Evolutionary conservation across 345 rosid genomes (phyloP).

Genomic region (Eucalyptus melliodora): DNA sequence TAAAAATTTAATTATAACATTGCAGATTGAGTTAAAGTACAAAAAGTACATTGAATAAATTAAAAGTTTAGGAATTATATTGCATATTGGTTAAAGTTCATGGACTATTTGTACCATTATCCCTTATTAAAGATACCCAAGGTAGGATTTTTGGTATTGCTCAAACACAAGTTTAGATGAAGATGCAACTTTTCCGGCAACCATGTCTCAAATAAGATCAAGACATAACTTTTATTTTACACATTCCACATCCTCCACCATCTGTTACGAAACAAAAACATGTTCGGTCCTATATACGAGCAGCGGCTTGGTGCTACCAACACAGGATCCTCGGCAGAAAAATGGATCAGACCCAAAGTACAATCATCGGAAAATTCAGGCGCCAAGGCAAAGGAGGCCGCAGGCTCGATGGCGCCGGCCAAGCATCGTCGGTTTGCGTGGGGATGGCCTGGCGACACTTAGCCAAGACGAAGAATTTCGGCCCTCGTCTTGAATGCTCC

Average conservation of each 20-base stretch:
- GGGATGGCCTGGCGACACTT: background rate
- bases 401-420: background rate
- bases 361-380: background rate
- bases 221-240: background rate
- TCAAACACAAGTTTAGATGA: background rate
- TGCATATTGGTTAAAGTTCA: rapidly evolving
- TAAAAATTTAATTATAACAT: too few species aligned
- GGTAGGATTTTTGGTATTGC: background rate
- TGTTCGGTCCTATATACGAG: background rate
- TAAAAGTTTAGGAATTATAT: rapidly evolving
- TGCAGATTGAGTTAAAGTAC: too few species aligned
- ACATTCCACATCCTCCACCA: background rate
- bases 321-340: background rate
- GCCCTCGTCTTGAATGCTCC: background rate
- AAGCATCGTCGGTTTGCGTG: background rate
- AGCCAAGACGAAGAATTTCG: background rate
- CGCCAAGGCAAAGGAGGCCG: background rate
- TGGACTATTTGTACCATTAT: rapidly evolving
- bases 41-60: background rate
- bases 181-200: background rate
- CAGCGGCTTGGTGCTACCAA: background rate
- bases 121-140: background rate
- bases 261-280: background rate
- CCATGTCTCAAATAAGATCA: background rate
- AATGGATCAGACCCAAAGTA: background rate